Evolutionary conservation across 345 rosid species (phyloP).

Genomic region (Noccaea caerulescens): DNA sequence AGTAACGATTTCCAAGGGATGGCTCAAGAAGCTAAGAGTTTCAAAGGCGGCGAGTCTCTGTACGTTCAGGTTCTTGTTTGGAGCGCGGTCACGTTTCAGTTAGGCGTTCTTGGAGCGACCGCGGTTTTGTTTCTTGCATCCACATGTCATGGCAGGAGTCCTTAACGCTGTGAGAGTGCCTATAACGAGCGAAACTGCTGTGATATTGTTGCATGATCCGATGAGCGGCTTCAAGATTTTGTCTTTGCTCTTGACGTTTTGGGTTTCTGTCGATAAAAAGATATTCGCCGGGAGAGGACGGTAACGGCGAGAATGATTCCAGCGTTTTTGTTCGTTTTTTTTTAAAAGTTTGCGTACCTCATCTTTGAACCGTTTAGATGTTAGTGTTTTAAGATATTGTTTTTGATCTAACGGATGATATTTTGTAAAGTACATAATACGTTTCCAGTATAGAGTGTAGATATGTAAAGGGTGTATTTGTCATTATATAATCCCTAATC

Average conservation of each 20-base stretch:
- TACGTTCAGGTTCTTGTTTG: slow-evolving; percentile 62
- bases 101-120: slow-evolving; percentile 74
- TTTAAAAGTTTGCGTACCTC: no score
- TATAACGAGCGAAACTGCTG: slow-evolving; percentile 72
- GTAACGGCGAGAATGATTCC: no score
- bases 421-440: no score
- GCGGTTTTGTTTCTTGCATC: slow-evolving; percentile 76
- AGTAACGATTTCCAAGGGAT: slow-evolving; percentile 61
- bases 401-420: no score
- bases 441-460: no score
- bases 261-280: slow-evolving; percentile 86
- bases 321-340: no score
- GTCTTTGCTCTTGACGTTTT: slow-evolving; percentile 72
- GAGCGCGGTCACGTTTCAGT: slow-evolving; percentile 72
- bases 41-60: slow-evolving; percentile 56
- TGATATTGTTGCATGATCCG: slow-evolving; percentile 74
- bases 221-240: slow-evolving; percentile 91
- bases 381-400: no score
- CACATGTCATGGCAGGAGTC: slow-evolving; percentile 80
- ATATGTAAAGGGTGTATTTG: no score
- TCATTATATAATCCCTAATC: no score
- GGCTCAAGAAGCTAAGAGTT: slow-evolving; percentile 53
- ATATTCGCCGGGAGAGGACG: no score
- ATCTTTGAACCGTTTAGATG: no score
- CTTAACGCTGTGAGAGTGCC: slow-evolving; percentile 89